Base-by-base conservation (phyloP, 352 stramenopile species). In the Phytopythium boreale region DNA sequence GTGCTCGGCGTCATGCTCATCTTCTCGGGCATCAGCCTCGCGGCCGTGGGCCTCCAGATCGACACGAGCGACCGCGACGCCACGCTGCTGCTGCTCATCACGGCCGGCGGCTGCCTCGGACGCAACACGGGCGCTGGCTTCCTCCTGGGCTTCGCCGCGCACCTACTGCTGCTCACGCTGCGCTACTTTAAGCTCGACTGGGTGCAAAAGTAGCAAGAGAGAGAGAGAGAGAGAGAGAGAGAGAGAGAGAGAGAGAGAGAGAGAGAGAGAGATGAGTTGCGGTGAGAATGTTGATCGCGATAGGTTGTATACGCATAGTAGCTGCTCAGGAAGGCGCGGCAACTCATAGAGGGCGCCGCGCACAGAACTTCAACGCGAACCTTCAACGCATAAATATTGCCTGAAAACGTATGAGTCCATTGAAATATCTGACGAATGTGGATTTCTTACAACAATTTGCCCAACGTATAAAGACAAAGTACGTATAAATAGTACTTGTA, bases 111-210 rank as follows among this genome's bases (percentile, higher is more conserved):
- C 4, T 77, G 71, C 20, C 67, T 88, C 11, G 77, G 75, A 0
- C 75, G 80, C 66, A 84, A 88, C 68, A 87, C 79, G n/a, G 79
- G 79, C 34, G 75, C 59, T 6, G 79, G 77, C 57, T 88, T 88
- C 64, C 62, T 87, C 41, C 66, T 88, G 43, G 79, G 79, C 31
- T 66, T 79, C 50, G 41, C 34, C 22, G 68, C 77, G 29, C 74
- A 82, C 59, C 1, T 71, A 20, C 53, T 86, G 37, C 62, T 83
- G 63, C 60, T 59, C 27, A 34, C 62, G 27, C 10, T 72, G 15
- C 59, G 59, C 1, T 49, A 72, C 66, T 76, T 81, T 46, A 67
- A 69, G 61, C 39, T 70, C 39, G 49, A 66, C 41, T 47, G 43
- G 22, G 14, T 52, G 37, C 36, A 29, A 2, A 20, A 61, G 12